phyloP scores from a whole-genome alignment of 2,329 filamentous ascomycete species.

The Alternaria viburni region DNA sequence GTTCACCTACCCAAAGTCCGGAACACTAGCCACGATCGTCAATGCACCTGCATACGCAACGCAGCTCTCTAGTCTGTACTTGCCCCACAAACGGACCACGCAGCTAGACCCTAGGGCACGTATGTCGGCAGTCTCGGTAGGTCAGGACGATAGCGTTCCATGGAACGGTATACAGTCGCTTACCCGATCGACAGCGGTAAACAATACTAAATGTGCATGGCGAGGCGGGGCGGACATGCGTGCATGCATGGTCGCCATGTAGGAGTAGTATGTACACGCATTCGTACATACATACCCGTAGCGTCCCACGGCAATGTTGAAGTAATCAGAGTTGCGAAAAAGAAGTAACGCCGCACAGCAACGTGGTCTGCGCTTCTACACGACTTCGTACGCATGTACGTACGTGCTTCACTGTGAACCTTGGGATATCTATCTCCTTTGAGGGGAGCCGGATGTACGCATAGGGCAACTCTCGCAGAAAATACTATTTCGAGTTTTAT shows the following conservation, averaged over 20 bases:
- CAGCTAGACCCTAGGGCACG: neutral
- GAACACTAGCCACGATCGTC: neutral
- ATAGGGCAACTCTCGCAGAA: neutral
- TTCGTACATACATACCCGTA: neutral
- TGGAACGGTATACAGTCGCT: neutral
- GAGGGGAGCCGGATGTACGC: conserved; percentile 1
- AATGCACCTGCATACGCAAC: neutral
- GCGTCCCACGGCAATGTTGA: neutral
- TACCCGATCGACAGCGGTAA: neutral
- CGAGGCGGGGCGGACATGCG: neutral
- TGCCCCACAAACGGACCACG: neutral
- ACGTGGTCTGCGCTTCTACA: neutral
- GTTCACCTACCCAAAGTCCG: neutral
- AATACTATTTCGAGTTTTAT: neutral
- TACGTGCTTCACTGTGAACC: neutral
- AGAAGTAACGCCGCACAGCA: neutral
- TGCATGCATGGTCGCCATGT: neutral
- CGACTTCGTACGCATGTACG: neutral
- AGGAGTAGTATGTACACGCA: neutral
- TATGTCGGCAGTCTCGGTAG: neutral
- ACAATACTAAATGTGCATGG: neutral
- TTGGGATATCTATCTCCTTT: neutral
- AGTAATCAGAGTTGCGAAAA: neutral
- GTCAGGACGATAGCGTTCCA: neutral
- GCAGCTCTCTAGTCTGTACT: neutral